These are phyloP conservation scores for Suhomyces ambrosiae DNA, from an alignment of 1,139 yeast genomes.

Conservation along the genomic window DNA sequence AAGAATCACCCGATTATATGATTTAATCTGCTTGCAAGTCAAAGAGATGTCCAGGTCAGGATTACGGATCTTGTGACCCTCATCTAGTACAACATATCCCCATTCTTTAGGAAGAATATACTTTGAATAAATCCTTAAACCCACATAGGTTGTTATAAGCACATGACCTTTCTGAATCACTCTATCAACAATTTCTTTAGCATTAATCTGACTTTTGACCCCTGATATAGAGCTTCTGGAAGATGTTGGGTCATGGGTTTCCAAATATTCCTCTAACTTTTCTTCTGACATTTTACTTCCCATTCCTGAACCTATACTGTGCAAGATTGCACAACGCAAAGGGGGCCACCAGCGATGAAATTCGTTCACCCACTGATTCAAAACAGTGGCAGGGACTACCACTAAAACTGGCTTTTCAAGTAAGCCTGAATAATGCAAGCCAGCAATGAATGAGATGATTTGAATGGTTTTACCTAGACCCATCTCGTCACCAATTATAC, in stretches of 20 bases:
- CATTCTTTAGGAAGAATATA: constrained; percentile 69
- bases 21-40: constrained; percentile 78
- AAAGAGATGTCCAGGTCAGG: constrained; percentile 90
- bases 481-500: constrained; percentile 97
- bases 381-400: constrained; percentile 95
- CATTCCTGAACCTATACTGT: constrained; percentile 93
- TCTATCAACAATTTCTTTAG: constrained; percentile 49
- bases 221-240: constrained; percentile 24
- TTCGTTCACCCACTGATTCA: constrained; percentile 95
- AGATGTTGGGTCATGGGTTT: constrained; percentile 45
- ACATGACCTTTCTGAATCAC: constrained; percentile 73
- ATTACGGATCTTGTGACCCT: constrained; percentile 94
- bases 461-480: constrained; percentile 96
- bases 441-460: constrained; percentile 85
- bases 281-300: constrained; percentile 49
- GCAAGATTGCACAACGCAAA: constrained; percentile 78
- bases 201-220: constrained; percentile 40
- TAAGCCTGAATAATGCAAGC: constrained; percentile 78
- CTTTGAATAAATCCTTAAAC: constrained; percentile 75
- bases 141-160: constrained; percentile 88
- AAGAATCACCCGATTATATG: constrained; percentile 79
- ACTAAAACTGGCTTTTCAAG: constrained; percentile 77
- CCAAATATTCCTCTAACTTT: constrained; percentile 50
- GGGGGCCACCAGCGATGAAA: constrained; percentile 99
- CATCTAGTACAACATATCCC: constrained; percentile 92